These are phyloP conservation scores for Aureobasidium leucospermi DNA, from an alignment of 2,329 filamentous ascomycete genomes.

Conservation along the genomic window DNA sequence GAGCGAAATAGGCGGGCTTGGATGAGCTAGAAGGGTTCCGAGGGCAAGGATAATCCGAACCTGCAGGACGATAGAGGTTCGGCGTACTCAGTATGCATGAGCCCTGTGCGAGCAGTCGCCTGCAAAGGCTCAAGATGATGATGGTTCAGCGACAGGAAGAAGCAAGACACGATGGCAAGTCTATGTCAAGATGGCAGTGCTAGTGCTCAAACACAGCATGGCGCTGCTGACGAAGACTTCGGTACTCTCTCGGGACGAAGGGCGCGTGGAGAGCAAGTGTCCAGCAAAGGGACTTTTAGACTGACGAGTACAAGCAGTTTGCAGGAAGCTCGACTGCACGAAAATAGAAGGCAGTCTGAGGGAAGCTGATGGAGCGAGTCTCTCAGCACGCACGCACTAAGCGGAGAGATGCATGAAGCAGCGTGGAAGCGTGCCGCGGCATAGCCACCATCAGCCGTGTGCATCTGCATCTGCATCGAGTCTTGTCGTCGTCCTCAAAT, in stretches of 20 bases:
- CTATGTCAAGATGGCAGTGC: neutral
- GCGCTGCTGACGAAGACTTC: neutral
- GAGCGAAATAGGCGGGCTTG: neutral
- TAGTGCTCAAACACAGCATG: neutral
- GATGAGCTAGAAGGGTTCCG: neutral
- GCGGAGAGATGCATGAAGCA: neutral
- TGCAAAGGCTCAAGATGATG: neutral
- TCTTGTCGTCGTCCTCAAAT: neutral
- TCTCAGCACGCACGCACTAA: neutral
- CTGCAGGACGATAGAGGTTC: neutral
- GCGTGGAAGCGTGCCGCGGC: neutral
- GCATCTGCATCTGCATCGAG: neutral
- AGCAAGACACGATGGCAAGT: neutral
- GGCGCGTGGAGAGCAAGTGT: neutral
- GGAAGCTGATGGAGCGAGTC: neutral
- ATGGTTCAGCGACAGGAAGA: neutral
- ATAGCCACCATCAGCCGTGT: conserved; percentile 11
- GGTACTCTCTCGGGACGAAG: neutral
- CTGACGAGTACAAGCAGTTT: neutral
- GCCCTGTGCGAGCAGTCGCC: neutral
- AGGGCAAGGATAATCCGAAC: neutral
- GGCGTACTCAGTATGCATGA: neutral
- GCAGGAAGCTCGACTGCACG: neutral
- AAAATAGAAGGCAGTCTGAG: conserved; percentile 2
- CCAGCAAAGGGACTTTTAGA: neutral